These are phyloP conservation scores for Leptoxyphium fumago DNA, from an alignment of 2,329 filamentous ascomycete genomes.

Conservation along the genomic window DNA sequence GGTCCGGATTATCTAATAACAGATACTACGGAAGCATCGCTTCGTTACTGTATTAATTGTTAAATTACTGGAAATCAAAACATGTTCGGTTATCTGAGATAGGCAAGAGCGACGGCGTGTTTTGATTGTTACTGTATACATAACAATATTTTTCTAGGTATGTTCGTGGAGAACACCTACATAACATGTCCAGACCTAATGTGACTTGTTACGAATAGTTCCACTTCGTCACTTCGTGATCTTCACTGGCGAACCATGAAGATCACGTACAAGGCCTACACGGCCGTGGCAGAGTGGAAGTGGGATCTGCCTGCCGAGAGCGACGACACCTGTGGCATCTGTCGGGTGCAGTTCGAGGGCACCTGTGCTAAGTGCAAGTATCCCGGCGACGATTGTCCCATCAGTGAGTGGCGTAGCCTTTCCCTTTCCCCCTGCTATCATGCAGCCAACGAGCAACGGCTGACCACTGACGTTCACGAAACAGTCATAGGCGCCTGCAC, in stretches of 20 bases:
- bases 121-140: no score
- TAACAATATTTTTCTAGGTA: neutral
- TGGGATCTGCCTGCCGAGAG: conserved; percentile 90
- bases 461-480: neutral
- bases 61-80: no score
- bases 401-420: conserved; percentile 54
- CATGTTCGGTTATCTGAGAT: no score
- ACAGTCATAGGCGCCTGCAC: conserved; percentile 90
- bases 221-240: neutral
- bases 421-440: neutral
- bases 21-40: no score
- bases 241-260: conserved; percentile 50
- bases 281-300: conserved; percentile 87
- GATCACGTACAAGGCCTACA: conserved; percentile 85
- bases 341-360: conserved; percentile 92
- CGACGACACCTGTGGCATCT: conserved; percentile 87
- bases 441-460: conserved; percentile 2
- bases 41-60: no score
- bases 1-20: no score
- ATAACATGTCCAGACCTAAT: neutral
- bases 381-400: conserved; percentile 85
- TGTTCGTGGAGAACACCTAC: neutral
- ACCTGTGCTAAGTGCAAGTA: conserved; percentile 98
- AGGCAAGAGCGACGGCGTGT: no score
- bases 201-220: neutral